phyloP scores from a whole-genome alignment of 345 rosid genomes.

The Conringia planisiliqua region DNA sequence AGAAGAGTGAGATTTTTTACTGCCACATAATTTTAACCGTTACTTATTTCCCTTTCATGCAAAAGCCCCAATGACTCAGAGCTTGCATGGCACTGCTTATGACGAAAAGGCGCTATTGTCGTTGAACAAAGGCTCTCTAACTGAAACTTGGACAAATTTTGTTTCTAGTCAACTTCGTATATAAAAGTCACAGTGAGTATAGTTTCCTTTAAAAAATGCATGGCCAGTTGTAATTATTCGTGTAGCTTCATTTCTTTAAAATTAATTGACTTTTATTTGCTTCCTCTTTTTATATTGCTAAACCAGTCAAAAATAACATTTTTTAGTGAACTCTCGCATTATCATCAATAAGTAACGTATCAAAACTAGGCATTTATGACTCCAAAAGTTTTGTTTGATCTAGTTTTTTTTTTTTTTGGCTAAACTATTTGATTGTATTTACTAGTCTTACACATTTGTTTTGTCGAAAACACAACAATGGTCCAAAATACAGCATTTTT shows the following conservation, averaged over 20 bases:
- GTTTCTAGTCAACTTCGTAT: background rate
- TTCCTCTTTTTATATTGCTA: background rate
- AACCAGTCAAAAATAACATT: background rate
- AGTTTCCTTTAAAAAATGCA: background rate
- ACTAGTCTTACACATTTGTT: background rate
- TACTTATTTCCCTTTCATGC: slow-evolving; percentile 8
- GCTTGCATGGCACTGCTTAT: background rate
- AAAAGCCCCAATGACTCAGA: background rate
- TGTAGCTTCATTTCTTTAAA: background rate
- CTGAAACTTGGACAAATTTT: background rate
- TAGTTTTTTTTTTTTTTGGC: background rate
- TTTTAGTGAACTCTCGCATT: too few species aligned
- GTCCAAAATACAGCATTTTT: background rate
- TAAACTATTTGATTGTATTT: background rate
- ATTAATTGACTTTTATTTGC: background rate
- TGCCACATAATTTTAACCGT: slow-evolving; percentile 7
- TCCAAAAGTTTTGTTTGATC: background rate
- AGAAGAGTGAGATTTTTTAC: background rate
- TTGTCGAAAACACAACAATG: background rate
- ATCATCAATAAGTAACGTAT: background rate
- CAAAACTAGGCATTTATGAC: background rate
- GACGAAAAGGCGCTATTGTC: background rate
- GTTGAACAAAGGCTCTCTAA: background rate
- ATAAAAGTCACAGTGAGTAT: background rate
- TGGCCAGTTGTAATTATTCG: background rate